Percentiles rank a stretch among this genome's conserved stretches.
Conservation (phyloP, 306 rosid genomes). For the Crotalaria pallida region DNA sequence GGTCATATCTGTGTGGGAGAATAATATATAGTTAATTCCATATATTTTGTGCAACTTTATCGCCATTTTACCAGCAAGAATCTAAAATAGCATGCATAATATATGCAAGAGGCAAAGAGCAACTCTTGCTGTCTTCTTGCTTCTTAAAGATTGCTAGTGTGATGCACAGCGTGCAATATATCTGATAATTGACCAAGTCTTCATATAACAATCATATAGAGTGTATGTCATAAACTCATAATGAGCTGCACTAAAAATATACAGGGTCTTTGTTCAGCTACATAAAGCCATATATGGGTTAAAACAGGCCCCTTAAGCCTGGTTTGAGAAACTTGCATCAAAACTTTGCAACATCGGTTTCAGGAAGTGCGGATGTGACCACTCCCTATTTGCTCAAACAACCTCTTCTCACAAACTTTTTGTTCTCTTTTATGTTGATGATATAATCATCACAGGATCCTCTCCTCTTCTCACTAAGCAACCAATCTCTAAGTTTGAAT, state of each 20-base stretch:
- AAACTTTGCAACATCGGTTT: too few species aligned
- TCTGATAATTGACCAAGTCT: not conserved
- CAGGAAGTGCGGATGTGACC: too few species aligned
- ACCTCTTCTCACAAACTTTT: too few species aligned
- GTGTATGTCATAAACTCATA: not conserved
- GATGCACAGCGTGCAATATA: not conserved
- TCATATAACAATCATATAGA: conserved; percentile 2
- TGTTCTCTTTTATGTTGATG: too few species aligned
- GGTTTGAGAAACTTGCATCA: too few species aligned
- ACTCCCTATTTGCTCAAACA: too few species aligned
- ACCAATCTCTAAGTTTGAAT: too few species aligned
- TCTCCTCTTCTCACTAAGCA: too few species aligned
- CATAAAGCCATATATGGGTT: too few species aligned
- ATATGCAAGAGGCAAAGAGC: not conserved
- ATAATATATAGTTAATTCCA: conserved; percentile 4
- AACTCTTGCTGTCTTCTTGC: not conserved
- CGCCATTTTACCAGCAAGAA: not conserved
- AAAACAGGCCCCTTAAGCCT: too few species aligned
- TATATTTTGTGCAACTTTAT: not conserved
- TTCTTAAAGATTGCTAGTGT: not conserved
- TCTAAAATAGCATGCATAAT: not conserved
- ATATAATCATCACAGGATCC: too few species aligned
- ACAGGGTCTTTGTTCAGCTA: not conserved
- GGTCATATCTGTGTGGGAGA: conserved; percentile 56
- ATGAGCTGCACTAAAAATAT: not conserved